phyloP scores from a whole-genome alignment of 495 filamentous ascomycete genomes.

The Penicillium fimorum region DNA sequence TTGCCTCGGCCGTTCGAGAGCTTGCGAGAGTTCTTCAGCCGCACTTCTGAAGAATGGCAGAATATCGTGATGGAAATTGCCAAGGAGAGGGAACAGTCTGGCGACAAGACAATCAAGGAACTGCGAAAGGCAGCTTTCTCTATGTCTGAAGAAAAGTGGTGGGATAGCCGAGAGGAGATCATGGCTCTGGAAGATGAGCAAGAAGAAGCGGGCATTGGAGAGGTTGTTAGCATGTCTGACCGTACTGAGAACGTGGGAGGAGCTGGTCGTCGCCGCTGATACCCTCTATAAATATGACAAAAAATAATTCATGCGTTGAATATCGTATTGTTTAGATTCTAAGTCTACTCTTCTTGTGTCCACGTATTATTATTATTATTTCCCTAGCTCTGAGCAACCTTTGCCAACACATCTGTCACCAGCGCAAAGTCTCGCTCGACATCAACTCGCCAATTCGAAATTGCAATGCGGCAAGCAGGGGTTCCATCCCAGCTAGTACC shows the following conservation, averaged over 20 bases:
- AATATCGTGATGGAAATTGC: constrained; percentile 69
- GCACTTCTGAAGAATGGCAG: constrained; percentile 90
- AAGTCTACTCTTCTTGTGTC: not conserved
- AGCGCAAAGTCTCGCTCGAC: constrained; percentile 37
- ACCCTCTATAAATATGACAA: not conserved
- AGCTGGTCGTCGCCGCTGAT: constrained; percentile 57
- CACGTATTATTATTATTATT: not conserved
- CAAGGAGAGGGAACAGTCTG: constrained; percentile 53
- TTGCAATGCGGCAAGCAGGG: constrained; percentile 74
- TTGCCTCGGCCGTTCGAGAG: constrained; percentile 83
- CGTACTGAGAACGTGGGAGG: constrained; percentile 56
- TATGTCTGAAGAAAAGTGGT: constrained; percentile 93
- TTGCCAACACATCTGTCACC: constrained; percentile 37
- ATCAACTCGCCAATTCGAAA: constrained; percentile 72
- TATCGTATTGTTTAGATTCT: not conserved
- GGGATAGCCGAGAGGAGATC: constrained; percentile 96
- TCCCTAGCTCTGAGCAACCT: constrained; percentile 22
- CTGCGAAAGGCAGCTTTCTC: constrained; percentile 85
- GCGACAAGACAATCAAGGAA: constrained; percentile 76
- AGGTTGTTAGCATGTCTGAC: constrained; percentile 85
- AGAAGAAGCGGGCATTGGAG: constrained; percentile 91
- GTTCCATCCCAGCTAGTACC: constrained; percentile 73
- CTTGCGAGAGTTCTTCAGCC: constrained; percentile 84
- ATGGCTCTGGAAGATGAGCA: constrained; percentile 92
- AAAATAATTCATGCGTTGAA: constrained; percentile 1